Evolutionary conservation across 2,329 filamentous ascomycete genomes (phyloP).

Genomic region (Leptosphaerulina australis): DNA sequence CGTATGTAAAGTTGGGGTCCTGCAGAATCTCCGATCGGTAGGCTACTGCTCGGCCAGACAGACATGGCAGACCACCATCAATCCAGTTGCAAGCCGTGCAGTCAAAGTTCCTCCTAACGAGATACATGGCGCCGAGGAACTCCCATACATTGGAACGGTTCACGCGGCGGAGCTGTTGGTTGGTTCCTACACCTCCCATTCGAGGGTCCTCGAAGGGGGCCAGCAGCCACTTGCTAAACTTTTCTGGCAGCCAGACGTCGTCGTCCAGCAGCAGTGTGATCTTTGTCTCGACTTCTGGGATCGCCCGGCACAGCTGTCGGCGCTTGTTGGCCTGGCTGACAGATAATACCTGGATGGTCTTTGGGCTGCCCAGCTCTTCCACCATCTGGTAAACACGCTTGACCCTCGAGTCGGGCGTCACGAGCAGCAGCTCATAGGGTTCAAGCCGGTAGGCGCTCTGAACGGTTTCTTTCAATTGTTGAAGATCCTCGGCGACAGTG

Average conservation of each 20-base stretch:
- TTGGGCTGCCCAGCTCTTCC: conserved; percentile 50
- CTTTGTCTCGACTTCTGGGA: conserved; percentile 79
- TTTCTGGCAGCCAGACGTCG: conserved; percentile 89
- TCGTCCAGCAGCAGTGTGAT: conserved; percentile 96
- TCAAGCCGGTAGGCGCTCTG: conserved; percentile 74
- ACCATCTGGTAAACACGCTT: conserved; percentile 69
- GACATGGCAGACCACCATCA: conserved; percentile 94
- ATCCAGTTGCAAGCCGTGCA: conserved; percentile 95
- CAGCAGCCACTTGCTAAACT: conserved; percentile 86
- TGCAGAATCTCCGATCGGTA: conserved; percentile 89
- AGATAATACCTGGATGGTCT: conserved; percentile 74
- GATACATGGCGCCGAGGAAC: conserved; percentile 89
- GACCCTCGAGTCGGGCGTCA: conserved; percentile 83
- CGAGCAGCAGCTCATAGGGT: conserved; percentile 76
- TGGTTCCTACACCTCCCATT: conserved; percentile 91
- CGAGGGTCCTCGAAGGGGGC: conserved; percentile 85
- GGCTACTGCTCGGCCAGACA: conserved; percentile 91
- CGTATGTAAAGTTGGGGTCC: conserved; percentile 82
- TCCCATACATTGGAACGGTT: conserved; percentile 73
- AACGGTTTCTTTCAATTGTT: conserved; percentile 81
- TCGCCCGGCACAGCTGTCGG: conserved; percentile 87
- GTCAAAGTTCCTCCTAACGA: conserved; percentile 94
- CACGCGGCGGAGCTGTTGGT: conserved; percentile 80
- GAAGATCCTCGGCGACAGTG: conserved; percentile 85
- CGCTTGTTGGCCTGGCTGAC: conserved; percentile 93